Base-by-base conservation (phyloP, 2,329 filamentous ascomycete species). In the Ramichloridium luteum region DNA sequence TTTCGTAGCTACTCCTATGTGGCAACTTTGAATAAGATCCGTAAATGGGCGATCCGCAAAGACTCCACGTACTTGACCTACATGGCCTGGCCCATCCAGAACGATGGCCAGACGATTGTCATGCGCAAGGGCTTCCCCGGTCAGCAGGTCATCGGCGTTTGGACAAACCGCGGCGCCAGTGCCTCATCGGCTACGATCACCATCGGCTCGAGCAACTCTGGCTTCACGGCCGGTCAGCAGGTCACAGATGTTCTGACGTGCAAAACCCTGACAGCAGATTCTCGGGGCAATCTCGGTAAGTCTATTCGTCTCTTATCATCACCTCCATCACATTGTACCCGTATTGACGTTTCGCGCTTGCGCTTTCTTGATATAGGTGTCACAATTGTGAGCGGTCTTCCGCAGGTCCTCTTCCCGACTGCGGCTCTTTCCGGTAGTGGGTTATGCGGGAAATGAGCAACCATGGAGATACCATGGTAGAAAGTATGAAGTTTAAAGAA, bases 1-100 rank as follows among this genome's bases (percentile, higher is more conserved):
- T n/a, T n/a, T n/a, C 20, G n/a, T n/a, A 23, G 20, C 20, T 23
- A 30, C 37, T 56, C 15, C 15, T 70, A 53, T 45, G 34, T 51
- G 22, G 38, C 47, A 8, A 53, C 46, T 6, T 44, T 70, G n/a
- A 74, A 74, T 46, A 50, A 56, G 25, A 57, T 74, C 32, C 66
- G 70, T 17, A 56, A 46, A 46, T 51, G 57, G 32, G 58, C 59
- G 5, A 60, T 63, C 26, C 40, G 44, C 28, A 46, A 54, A 5
- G 54, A 56, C 27, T 32, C 42, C 5, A 37, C 34, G 5, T 67
- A 63, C 36, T 37, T 61, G 4, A 49, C 48, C 2, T 61, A 56
- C 43, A 55, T 55, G 34, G 56, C 56, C 8, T 45, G 45, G 25
- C 45, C 57, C 3, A 43, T 59, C 18, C 57, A 57, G 35, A 54